Base-by-base conservation (phyloP, 768 basidiomycete species). In the Pleurotus cornucopiae region DNA sequence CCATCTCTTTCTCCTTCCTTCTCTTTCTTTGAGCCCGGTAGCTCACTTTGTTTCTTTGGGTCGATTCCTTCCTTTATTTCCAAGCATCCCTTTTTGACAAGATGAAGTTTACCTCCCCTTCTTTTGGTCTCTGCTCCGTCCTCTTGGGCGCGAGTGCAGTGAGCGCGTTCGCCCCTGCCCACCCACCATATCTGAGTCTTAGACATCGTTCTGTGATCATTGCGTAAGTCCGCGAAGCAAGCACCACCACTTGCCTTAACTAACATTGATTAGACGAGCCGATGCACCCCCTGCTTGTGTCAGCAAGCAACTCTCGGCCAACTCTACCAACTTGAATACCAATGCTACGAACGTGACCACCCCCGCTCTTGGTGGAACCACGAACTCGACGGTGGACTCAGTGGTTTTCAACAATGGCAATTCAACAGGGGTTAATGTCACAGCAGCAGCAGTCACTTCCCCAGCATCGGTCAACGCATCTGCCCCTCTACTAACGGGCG, bases 71-170 rank as follows among this genome's bases (percentile, higher is more conserved):
- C 57, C 56, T 57, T 59, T 57, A 57, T 59, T 47, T 61, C 38
- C 56, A n/a, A 23, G 16, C 56, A 20, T 21, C n/a, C 30, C 3
- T 23, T 49, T 48, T 37, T 43, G 12, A 34, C 25, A 38, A 38
- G 49, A 74, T 73, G 73, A 69, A 65, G 66, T 57, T 72, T 37
- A 56, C 70, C 57, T 57, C 67, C 39, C 63, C 71, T 57, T 69
- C 67, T 38, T 59, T 67, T 20, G 62, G 64, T 41, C 60, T 72
- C 56, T 62, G 68, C 14, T 64, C 62, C 14, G 46, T 66, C n/a
- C 67, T 71, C 12, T 62, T 68, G 57, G 64, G 56, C 66, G 70
- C 61, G 64, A 61, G 45, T 68, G 69, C 14, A 59, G 61, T 52
- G 62, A 69, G 44, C 46, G 45, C 48, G 16, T 25, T 49, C 60